Evolutionary conservation across 2,329 filamentous ascomycete species (phyloP).

Genomic region (Stagonosporopsis chrysanthemi): DNA sequence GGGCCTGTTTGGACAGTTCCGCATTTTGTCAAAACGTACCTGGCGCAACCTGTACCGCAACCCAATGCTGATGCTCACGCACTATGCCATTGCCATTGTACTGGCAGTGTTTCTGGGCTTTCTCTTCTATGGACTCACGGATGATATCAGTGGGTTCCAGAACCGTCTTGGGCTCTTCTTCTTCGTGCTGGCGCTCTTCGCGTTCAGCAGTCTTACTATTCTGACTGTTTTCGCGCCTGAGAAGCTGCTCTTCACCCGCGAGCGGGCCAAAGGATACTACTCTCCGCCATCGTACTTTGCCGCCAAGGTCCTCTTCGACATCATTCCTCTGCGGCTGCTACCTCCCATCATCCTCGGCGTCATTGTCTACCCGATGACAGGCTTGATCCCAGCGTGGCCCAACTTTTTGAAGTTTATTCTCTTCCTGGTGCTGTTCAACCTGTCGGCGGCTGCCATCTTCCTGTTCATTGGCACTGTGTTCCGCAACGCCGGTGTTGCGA

Average conservation of each 20-base stretch:
- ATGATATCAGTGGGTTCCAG: constrained; percentile 97
- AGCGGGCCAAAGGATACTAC: constrained; percentile 97
- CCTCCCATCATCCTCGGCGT: constrained; percentile 94
- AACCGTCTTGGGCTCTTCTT: constrained; percentile 97
- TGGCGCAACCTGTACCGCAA: constrained; percentile 98
- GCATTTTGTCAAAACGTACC: constrained; percentile 86
- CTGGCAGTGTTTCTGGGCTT: constrained; percentile 93
- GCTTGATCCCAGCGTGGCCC: constrained; percentile 78
- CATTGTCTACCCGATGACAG: constrained; percentile 98
- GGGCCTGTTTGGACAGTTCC: constrained; percentile 80
- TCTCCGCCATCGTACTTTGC: constrained; percentile 91
- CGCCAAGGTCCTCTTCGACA: constrained; percentile 97
- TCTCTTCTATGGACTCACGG: constrained; percentile 93
- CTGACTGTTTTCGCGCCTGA: constrained; percentile 93
- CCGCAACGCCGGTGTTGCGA: constrained; percentile 89
- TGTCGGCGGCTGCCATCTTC: constrained; percentile 91
- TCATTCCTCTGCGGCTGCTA: constrained; percentile 90
- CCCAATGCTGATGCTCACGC: constrained; percentile 96
- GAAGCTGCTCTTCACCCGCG: constrained; percentile 86
- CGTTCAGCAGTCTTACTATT: constrained; percentile 94
- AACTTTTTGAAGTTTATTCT: constrained; percentile 93
- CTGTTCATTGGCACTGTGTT: constrained; percentile 96
- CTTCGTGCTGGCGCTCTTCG: constrained; percentile 93
- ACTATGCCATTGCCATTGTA: constrained; percentile 96
- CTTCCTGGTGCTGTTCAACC: constrained; percentile 92